A percentile compares a stretch with the other conserved stretches of the same genome.
These are phyloP conservation scores for Gryganskiella cystojenkinii DNA, from an alignment of 192 early-diverging fungal species.

Conservation along the genomic window DNA sequence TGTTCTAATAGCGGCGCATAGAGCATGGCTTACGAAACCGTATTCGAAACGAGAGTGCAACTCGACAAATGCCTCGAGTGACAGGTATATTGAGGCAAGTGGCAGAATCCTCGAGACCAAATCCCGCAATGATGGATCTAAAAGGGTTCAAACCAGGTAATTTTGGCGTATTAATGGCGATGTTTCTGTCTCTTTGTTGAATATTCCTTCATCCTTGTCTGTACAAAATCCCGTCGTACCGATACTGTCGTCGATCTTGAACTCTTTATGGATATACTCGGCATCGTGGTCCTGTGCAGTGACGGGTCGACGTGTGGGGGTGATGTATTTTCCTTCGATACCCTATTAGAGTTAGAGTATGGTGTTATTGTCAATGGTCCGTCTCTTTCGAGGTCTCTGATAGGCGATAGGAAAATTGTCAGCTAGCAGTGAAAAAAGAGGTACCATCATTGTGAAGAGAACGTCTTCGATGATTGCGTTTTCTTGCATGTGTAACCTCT, in stretches of 20 bases:
- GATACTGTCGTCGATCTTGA: slow-evolving; percentile 56
- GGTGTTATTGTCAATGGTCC: background rate
- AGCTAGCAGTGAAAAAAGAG: no score
- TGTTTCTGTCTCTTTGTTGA: slow-evolving; percentile 1
- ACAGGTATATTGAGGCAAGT: slow-evolving; percentile 77
- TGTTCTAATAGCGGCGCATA: slow-evolving; percentile 82
- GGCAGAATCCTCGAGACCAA: slow-evolving; percentile 85
- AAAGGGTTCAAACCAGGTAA: slow-evolving; percentile 1
- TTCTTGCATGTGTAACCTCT: slow-evolving; percentile 74
- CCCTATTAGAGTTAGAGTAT: slow-evolving; percentile 60
- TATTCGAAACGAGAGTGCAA: slow-evolving; percentile 79
- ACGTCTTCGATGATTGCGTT: slow-evolving; percentile 89
- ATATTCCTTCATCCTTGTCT: no score
- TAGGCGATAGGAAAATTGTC: no score
- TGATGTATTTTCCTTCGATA: slow-evolving; percentile 82
- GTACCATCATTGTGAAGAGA: slow-evolving; percentile 86
- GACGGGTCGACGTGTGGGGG: slow-evolving; percentile 41
- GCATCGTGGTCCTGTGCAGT: slow-evolving; percentile 35
- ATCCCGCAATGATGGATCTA: slow-evolving; percentile 74
- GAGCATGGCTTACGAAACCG: slow-evolving; percentile 90
- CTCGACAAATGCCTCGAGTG: slow-evolving; percentile 82
- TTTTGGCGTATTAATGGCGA: slow-evolving; percentile 2
- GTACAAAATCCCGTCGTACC: slow-evolving; percentile 41
- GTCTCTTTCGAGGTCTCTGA: no score
- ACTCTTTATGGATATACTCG: slow-evolving; percentile 57